These are phyloP conservation scores for Pulicaria dysenterica DNA, from an alignment of 129 eudicot species.

Conservation along the genomic window DNA sequence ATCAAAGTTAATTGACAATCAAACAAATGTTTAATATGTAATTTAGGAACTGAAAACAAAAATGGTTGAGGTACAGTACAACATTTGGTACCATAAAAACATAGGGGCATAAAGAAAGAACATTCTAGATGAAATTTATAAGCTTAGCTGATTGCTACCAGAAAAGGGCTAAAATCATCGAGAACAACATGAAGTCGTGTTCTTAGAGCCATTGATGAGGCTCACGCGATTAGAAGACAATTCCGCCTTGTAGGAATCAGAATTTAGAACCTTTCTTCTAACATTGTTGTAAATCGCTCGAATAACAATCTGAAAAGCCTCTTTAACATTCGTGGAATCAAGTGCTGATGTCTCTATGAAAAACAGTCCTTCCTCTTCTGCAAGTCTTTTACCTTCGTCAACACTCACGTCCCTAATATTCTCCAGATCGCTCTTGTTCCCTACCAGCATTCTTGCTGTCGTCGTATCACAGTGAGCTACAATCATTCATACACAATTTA, in stretches of 20 bases:
- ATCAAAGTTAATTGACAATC: background rate
- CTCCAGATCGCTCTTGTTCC: constrained; percentile 84
- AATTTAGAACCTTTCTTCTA: constrained; percentile 73
- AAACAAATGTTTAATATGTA: constrained; percentile 19
- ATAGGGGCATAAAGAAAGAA: background rate
- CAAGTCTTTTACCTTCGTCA: constrained; percentile 75
- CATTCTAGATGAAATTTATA: background rate
- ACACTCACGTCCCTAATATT: constrained; percentile 69
- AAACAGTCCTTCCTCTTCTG: constrained; percentile 83
- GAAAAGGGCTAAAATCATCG: constrained; percentile 32
- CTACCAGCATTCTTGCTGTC: constrained; percentile 75
- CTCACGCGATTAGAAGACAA: constrained; percentile 73
- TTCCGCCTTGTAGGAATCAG: constrained; percentile 80
- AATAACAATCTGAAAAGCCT: constrained; percentile 81
- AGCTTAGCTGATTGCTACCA: constrained; percentile 17
- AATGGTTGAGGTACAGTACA: constrained; percentile 2
- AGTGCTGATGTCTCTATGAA: constrained; percentile 93
- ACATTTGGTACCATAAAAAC: constrained; percentile 23
- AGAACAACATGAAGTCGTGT: constrained; percentile 55
- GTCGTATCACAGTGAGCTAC: constrained; percentile 92
- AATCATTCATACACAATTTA: constrained; percentile 3
- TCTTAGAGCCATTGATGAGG: constrained; percentile 48
- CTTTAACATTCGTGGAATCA: constrained; percentile 68
- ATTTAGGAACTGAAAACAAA: constrained; percentile 9
- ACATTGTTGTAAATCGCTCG: constrained; percentile 62